Conservation (phyloP, 2,329 filamentous ascomycete species). For the Xylaria sp. region DNA sequence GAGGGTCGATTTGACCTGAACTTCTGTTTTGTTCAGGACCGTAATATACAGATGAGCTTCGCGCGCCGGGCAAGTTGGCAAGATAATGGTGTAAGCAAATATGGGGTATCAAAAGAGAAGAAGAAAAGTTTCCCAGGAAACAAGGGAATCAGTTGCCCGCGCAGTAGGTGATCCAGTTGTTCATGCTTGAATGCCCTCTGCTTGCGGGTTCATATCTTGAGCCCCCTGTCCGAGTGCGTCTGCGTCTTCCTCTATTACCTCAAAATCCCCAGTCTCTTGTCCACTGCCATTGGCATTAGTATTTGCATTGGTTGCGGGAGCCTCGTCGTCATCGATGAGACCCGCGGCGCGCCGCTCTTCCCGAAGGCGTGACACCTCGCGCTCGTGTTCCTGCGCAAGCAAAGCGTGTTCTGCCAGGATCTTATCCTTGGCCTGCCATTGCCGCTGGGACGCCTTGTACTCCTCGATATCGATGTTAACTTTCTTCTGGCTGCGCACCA, state of each 20-base stretch:
- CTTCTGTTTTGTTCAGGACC: too few species aligned
- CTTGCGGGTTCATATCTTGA: slow-evolving; percentile 11
- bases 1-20: background rate
- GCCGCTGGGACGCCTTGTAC: slow-evolving; percentile 61
- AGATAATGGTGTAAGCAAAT: slow-evolving; percentile 36
- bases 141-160: background rate
- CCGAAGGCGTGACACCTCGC: slow-evolving; percentile 57
- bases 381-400: slow-evolving; percentile 58
- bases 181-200: slow-evolving; percentile 22
- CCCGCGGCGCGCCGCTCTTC: slow-evolving; percentile 53
- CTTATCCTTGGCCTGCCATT: slow-evolving; percentile 64
- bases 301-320: slow-evolving; percentile 56
- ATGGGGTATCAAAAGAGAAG: slow-evolving; percentile 46
- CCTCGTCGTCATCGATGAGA: slow-evolving; percentile 53
- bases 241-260: slow-evolving; percentile 37
- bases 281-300: slow-evolving; percentile 34
- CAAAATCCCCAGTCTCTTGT: slow-evolving; percentile 19
- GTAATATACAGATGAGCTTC: background rate
- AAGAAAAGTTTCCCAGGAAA: background rate
- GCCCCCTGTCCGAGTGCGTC: slow-evolving; percentile 29
- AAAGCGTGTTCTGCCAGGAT: slow-evolving; percentile 63
- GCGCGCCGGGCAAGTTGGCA: background rate
- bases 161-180: background rate
- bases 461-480: slow-evolving; percentile 69
- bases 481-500: slow-evolving; percentile 64